A percentile compares a stretch with the other conserved stretches of the same genome.
phyloP scores from a whole-genome alignment of 805 yeast genomes.

The Pichia pseudocactophila region DNA sequence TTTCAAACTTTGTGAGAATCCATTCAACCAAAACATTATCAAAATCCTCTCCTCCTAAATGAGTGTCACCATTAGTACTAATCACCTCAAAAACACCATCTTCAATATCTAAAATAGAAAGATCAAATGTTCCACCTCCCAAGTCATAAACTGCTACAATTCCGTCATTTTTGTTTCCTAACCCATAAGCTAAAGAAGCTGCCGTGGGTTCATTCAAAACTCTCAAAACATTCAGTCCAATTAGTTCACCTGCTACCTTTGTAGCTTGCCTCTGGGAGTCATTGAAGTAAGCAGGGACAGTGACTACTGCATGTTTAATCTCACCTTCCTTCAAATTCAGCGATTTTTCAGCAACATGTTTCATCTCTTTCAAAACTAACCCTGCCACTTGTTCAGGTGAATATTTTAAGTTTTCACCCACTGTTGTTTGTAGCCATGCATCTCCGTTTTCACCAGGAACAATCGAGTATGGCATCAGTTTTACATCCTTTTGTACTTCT shows the following conservation, averaged over 20 bases:
- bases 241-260: slow-evolving; percentile 92
- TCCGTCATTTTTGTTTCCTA: slow-evolving; percentile 60
- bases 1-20: slow-evolving; percentile 71
- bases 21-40: slow-evolving; percentile 76
- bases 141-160: slow-evolving; percentile 89
- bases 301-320: slow-evolving; percentile 81
- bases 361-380: slow-evolving; percentile 85
- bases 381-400: slow-evolving; percentile 97
- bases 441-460: slow-evolving; percentile 82
- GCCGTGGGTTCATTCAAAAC: slow-evolving; percentile 87
- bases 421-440: slow-evolving; percentile 82
- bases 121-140: slow-evolving; percentile 98
- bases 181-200: slow-evolving; percentile 88
- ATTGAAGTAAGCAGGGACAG: slow-evolving; percentile 84
- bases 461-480: slow-evolving; percentile 83
- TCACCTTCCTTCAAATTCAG: slow-evolving; percentile 46
- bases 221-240: slow-evolving; percentile 79
- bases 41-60: slow-evolving; percentile 85
- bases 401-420: slow-evolving; percentile 62
- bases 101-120: slow-evolving; percentile 89
- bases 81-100: slow-evolving; percentile 96
- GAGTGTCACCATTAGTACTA: slow-evolving; percentile 92
- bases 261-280: slow-evolving; percentile 88
- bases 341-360: slow-evolving; percentile 83
- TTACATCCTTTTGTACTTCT: slow-evolving; percentile 86